These are phyloP conservation scores for Pestalotiopsis sp. DNA, from an alignment of 2,329 filamentous ascomycete species.

Conservation along the genomic window DNA sequence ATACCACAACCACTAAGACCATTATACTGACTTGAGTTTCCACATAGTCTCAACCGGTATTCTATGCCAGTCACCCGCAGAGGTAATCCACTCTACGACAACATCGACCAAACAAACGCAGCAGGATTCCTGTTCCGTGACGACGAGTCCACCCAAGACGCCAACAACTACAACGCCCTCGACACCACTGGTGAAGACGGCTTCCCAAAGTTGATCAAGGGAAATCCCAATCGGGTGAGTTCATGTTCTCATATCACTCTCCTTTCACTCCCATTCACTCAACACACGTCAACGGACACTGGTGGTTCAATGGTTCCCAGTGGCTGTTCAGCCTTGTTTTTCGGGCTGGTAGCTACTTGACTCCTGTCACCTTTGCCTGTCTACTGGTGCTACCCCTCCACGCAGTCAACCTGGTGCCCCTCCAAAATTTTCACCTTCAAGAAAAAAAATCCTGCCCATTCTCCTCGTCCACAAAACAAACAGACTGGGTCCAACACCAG, in stretches of 20 bases:
- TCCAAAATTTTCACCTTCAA: slow-evolving; percentile 13
- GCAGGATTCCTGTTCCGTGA: slow-evolving; percentile 85
- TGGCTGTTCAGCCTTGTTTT: neutral
- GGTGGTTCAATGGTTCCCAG: neutral
- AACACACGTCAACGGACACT: neutral
- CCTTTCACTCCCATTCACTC: neutral
- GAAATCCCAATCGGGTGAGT: slow-evolving; percentile 49
- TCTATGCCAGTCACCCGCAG: slow-evolving; percentile 86
- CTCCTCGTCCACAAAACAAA: neutral
- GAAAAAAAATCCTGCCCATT: slow-evolving; percentile 10
- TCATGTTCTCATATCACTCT: slow-evolving; percentile 1
- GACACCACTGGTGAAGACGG: slow-evolving; percentile 77
- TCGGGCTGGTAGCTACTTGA: neutral
- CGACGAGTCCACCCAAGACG: slow-evolving; percentile 65
- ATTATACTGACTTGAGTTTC: slow-evolving; percentile 20
- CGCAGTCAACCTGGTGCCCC: slow-evolving; percentile 13
- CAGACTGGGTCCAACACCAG: neutral
- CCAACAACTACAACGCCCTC: slow-evolving; percentile 69
- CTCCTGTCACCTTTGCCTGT: slow-evolving; percentile 1
- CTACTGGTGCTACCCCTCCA: neutral
- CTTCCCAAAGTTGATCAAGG: slow-evolving; percentile 79
- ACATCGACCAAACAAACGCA: slow-evolving; percentile 82
- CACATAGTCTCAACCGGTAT: slow-evolving; percentile 77
- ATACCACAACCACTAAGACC: neutral
- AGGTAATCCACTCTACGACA: slow-evolving; percentile 65